phyloP scores from a whole-genome alignment of 2,329 filamentous ascomycete species.

The Nothophoma quercina region DNA sequence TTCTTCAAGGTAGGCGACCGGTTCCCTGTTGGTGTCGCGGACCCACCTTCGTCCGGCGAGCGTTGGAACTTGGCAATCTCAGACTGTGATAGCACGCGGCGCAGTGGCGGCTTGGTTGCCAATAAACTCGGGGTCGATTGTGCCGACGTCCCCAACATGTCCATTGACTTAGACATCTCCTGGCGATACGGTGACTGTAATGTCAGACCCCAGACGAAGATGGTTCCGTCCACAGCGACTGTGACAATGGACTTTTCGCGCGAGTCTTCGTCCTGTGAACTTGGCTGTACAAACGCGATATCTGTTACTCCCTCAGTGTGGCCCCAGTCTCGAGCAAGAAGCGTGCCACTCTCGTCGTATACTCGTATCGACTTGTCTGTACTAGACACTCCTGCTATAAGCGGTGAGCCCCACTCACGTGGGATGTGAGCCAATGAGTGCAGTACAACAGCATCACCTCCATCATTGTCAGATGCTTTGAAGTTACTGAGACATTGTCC shows the following conservation, averaged over 20 bases:
- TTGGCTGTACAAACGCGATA: constrained; percentile 66
- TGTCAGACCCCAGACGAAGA: constrained; percentile 56
- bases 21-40: constrained; percentile 50
- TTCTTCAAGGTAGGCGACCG: constrained; percentile 61
- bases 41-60: constrained; percentile 53
- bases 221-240: constrained; percentile 59
- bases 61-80: constrained; percentile 82
- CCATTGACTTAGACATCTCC: constrained; percentile 48
- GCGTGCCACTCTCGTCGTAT: constrained; percentile 80
- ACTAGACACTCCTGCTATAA: constrained; percentile 87
- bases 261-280: constrained; percentile 56
- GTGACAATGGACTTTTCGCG: constrained; percentile 58
- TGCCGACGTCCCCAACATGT: constrained; percentile 43
- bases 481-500: constrained; percentile 77
- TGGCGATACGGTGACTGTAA: constrained; percentile 39
- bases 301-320: constrained; percentile 95
- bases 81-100: constrained; percentile 84
- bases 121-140: constrained; percentile 44
- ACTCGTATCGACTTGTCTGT: constrained; percentile 95
- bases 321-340: constrained; percentile 90
- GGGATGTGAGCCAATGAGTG: constrained; percentile 74
- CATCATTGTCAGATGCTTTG: constrained; percentile 82
- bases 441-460: constrained; percentile 81
- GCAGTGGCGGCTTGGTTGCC: constrained; percentile 71
- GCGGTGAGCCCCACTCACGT: constrained; percentile 65